Percentiles rank a stretch among this genome's conserved stretches.
Conservation (phyloP, 2,329 filamentous ascomycete genomes). For the Boeremia lycopersici region DNA sequence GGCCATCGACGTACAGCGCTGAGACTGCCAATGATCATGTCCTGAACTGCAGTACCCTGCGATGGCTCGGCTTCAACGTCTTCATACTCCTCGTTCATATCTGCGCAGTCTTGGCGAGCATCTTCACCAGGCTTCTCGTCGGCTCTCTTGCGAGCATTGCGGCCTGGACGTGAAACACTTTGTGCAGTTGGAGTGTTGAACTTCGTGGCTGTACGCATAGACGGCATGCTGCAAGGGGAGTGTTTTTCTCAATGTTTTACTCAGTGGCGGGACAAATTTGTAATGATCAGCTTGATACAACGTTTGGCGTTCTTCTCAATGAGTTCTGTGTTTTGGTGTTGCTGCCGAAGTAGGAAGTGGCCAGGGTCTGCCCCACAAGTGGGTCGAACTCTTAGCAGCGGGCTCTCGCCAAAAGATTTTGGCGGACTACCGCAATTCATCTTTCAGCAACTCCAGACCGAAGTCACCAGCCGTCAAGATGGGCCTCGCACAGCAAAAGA, state of each 20-base stretch:
- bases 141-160: conserved; percentile 8
- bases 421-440: conserved; percentile 23
- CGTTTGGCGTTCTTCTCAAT: too few species aligned
- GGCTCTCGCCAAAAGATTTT: conserved; percentile 30
- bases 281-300: background rate
- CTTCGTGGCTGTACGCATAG: conserved; percentile 18
- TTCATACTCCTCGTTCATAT: conserved; percentile 4
- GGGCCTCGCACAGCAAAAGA: conserved; percentile 72
- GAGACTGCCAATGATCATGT: conserved; percentile 30
- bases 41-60: conserved; percentile 17
- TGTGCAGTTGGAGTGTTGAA: conserved; percentile 7
- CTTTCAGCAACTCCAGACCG: conserved; percentile 9
- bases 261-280: conserved; percentile 19
- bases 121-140: conserved; percentile 14
- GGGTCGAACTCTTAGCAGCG: conserved; percentile 13
- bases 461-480: conserved; percentile 51
- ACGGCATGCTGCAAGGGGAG: conserved; percentile 25
- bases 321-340: background rate
- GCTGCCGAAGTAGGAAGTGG: background rate
- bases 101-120: conserved; percentile 7
- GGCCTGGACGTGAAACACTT: conserved; percentile 15
- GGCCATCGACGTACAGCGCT: conserved; percentile 27
- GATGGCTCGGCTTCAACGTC: conserved; percentile 12
- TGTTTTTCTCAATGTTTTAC: conserved; percentile 1
- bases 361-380: conserved; percentile 10